Conservation (phyloP, 768 basidiomycete species). For the Kwoniella dejecticola region DNA sequence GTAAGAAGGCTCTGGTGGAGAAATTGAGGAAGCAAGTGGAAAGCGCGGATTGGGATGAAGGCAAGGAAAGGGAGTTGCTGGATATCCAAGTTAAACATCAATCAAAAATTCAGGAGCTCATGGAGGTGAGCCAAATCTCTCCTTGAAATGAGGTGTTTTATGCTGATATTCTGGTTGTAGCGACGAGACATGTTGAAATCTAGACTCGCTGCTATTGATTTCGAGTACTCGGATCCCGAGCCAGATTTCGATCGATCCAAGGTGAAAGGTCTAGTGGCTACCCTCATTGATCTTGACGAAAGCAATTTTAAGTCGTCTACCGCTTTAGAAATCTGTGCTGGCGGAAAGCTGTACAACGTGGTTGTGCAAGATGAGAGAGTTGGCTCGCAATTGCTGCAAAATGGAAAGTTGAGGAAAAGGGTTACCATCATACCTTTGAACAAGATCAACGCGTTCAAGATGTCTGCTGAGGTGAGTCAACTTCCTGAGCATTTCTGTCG, state of each 20-base stretch:
- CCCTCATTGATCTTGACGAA: slow-evolving; percentile 74
- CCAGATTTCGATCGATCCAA: slow-evolving; percentile 78
- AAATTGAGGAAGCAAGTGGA: slow-evolving; percentile 62
- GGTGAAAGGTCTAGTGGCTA: slow-evolving; percentile 89
- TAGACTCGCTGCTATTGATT: slow-evolving; percentile 71
- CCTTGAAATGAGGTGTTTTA: neutral
- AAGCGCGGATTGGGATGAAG: slow-evolving; percentile 73
- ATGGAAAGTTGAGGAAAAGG: slow-evolving; percentile 75
- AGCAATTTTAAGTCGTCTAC: slow-evolving; percentile 76
- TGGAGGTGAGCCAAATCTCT: slow-evolving; percentile 62
- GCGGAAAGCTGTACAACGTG: slow-evolving; percentile 85
- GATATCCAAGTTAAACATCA: slow-evolving; percentile 63
- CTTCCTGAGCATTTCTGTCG: neutral
- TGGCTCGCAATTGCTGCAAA: slow-evolving; percentile 78
- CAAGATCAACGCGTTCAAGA: slow-evolving; percentile 73
- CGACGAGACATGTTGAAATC: slow-evolving; percentile 61
- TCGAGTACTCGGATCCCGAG: slow-evolving; percentile 75
- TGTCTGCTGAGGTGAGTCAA: slow-evolving; percentile 60
- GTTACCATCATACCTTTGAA: slow-evolving; percentile 92
- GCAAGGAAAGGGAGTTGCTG: slow-evolving; percentile 67
- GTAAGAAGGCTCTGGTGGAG: slow-evolving; percentile 59
- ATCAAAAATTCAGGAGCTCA: slow-evolving; percentile 62
- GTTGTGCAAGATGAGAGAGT: slow-evolving; percentile 88
- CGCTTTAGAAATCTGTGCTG: slow-evolving; percentile 89
- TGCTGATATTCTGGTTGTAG: slow-evolving; percentile 19